Evolutionary conservation across 1,139 yeast species (phyloP), one percentile per base, ranked within the genome.

Genomic region (Saccharomyces hybrid): DNA sequence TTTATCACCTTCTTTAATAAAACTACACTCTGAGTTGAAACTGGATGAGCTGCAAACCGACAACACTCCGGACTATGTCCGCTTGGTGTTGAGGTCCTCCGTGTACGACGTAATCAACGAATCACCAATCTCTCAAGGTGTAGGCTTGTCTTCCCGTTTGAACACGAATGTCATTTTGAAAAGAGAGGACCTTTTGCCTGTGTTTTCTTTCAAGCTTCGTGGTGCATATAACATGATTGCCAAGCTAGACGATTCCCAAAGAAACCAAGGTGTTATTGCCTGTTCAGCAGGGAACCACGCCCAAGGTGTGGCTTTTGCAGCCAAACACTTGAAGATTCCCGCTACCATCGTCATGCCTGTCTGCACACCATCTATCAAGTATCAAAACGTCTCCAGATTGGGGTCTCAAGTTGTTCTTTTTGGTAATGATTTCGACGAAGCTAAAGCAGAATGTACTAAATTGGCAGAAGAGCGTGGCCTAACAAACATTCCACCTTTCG

Each of bases 231-330:
- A 93, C 70, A 90, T 89, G 96, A 86, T 93, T 66, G 95, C 98
- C 44, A 88, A 91, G 64, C 74, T 93, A 55, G 83, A 88, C 51
- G 77, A 81, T 28, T 79, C 82, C 49, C 78, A 83, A 47, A 84
- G 87, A 53, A 73, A 87, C 62, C 81, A 86, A 58, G 99, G 99
- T 60, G 97, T 93, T 54, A 86, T 95, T 69, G 97, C 99, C 0
- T 93, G 98, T 66, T 89, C 97, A 21, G 99, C 99, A 1, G 99
- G 99, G 44, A 93, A 93, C 71, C 99, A 93, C 66, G 99, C 99
- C 2, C 99, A 95, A 71, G 99, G 99, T 59, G 98, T 95, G 7
- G 99, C 99, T 0, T 93, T 75, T 68, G 87, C 96, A 14, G 96
- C 98, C 2, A 82, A 81, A 60, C 82, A 84, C 60, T 75, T 93